phyloP scores from a whole-genome alignment of 768 basidiomycete genomes.

The Cyclocybe aegerita region DNA sequence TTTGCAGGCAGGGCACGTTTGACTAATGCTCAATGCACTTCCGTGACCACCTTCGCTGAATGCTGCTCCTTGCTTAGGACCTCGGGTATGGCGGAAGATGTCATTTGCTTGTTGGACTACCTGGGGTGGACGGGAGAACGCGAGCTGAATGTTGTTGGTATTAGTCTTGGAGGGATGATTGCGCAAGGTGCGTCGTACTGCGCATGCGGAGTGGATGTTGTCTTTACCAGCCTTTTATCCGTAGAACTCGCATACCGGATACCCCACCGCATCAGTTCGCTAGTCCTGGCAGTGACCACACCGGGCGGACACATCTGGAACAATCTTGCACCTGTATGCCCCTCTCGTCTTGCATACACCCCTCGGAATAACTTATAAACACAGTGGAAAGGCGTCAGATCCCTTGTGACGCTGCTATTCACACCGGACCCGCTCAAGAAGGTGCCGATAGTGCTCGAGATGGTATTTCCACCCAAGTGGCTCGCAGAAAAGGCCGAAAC shows the following conservation, averaged over 20 bases:
- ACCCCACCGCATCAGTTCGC: constrained; percentile 61
- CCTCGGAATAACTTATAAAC: not conserved
- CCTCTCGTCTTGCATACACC: no score
- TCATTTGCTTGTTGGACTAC: constrained; percentile 62
- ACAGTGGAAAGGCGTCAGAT: constrained; percentile 39
- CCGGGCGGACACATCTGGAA: constrained; percentile 23
- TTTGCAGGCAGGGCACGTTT: not conserved
- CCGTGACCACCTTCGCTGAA: not conserved
- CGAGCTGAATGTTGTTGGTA: constrained; percentile 68
- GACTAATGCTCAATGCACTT: not conserved
- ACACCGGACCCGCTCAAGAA: constrained; percentile 48
- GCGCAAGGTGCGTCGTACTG: constrained; percentile 54
- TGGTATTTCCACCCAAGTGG: constrained; percentile 66
- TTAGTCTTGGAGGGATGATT: constrained; percentile 84
- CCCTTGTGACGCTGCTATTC: constrained; percentile 34
- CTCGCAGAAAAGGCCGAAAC: constrained; percentile 49
- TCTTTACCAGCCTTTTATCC: not conserved
- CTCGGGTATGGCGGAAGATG: constrained; percentile 76
- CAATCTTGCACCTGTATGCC: constrained; percentile 16
- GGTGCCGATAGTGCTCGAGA: constrained; percentile 49
- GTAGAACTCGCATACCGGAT: constrained; percentile 66
- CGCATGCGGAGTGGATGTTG: not conserved
- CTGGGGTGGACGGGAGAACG: constrained; percentile 68
- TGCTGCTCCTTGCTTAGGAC: constrained; percentile 43
- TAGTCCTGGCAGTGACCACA: constrained; percentile 72